These are phyloP conservation scores for Sporothrix inflata DNA, from an alignment of 2,329 filamentous ascomycete genomes.

Conservation along the genomic window DNA sequence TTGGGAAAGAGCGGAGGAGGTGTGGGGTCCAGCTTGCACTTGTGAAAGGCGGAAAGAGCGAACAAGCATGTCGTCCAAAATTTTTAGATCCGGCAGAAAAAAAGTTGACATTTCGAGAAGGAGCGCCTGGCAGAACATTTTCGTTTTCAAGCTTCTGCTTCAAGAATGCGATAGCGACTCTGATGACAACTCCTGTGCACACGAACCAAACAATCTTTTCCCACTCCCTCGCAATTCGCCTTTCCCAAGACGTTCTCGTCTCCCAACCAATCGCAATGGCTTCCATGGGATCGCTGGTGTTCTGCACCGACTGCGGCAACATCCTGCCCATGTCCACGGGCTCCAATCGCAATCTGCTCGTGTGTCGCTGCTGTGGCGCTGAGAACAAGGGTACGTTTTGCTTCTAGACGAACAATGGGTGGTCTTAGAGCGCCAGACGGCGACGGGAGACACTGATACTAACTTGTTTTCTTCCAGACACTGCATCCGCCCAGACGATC, in stretches of 20 bases:
- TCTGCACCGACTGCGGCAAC: constrained; percentile 92
- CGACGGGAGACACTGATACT: not conserved
- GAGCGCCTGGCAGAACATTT: not conserved
- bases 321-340: constrained; percentile 80
- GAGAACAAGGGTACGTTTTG: constrained; percentile 72
- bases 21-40: not conserved
- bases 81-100: constrained; percentile 28
- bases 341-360: constrained; percentile 72
- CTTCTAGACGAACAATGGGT: not conserved
- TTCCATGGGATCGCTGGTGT: constrained; percentile 86
- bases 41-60: constrained; percentile 23
- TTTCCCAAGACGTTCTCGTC: not conserved
- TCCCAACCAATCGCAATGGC: constrained; percentile 61
- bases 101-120: constrained; percentile 18
- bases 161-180: not conserved
- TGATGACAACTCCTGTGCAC: not conserved
- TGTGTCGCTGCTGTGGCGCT: constrained; percentile 84
- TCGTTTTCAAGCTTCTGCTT: not conserved
- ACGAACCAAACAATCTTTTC: not conserved
- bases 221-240: not conserved
- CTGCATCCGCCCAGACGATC: constrained; percentile 72
- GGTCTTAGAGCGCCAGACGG: not conserved
- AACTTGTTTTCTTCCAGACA: constrained; percentile 49
- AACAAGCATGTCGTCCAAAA: not conserved
- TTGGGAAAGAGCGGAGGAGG: not conserved